These are phyloP conservation scores for Metschnikowia proteae DNA, from an alignment of 805 yeast genomes.

Conservation along the genomic window DNA sequence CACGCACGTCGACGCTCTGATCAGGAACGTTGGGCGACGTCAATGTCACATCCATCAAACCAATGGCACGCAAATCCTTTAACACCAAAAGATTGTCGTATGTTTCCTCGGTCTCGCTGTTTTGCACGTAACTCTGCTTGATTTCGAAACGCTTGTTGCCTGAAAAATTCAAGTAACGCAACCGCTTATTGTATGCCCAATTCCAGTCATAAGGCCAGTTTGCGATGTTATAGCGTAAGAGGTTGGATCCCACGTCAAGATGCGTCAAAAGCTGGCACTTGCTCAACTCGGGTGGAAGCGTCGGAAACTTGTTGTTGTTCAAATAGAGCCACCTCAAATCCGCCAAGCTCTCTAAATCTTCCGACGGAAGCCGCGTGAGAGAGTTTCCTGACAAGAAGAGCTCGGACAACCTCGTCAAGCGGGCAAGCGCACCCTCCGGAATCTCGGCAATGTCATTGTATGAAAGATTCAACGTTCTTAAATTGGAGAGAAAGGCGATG, in stretches of 20 bases:
- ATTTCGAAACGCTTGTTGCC: conserved; percentile 92
- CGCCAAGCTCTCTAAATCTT: conserved; percentile 65
- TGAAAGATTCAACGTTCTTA: conserved; percentile 67
- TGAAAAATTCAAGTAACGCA: conserved; percentile 81
- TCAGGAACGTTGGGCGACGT: conserved; percentile 89
- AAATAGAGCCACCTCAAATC: conserved; percentile 59
- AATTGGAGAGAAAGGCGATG: conserved; percentile 53
- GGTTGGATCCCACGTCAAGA: conserved; percentile 88
- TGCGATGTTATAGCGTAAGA: conserved; percentile 84
- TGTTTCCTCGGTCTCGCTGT: conserved; percentile 57
- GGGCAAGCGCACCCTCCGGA: conserved; percentile 65
- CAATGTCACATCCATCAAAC: conserved; percentile 92
- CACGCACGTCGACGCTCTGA: conserved; percentile 75
- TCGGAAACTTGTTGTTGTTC: conserved; percentile 80
- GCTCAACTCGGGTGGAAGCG: conserved; percentile 85
- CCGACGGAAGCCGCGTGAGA: conserved; percentile 75
- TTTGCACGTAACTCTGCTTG: conserved; percentile 54
- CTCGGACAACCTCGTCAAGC: conserved; percentile 54
- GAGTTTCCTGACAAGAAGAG: conserved; percentile 82
- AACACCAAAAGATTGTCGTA: conserved; percentile 64
- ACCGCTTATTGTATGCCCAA: conserved; percentile 80
- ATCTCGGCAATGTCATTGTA: conserved; percentile 83
- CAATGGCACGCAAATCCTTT: conserved; percentile 67
- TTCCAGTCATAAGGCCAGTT: conserved; percentile 98
- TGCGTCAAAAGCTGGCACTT: conserved; percentile 59